These are phyloP conservation scores for Trypethelium eluteriae DNA, from an alignment of 495 filamentous ascomycete genomes.

Conservation along the genomic window DNA sequence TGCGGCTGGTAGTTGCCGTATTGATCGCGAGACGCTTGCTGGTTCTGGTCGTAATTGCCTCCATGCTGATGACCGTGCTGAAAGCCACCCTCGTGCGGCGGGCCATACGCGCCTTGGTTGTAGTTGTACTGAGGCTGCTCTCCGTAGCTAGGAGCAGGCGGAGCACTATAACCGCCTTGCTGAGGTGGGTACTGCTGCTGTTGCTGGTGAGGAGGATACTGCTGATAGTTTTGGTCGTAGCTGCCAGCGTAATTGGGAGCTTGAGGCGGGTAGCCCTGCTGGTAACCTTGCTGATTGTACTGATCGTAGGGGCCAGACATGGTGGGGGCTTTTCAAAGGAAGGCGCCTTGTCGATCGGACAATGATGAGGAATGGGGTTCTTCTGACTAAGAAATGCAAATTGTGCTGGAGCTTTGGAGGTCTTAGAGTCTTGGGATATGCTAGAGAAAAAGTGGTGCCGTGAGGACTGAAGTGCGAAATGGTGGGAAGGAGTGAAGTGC, in stretches of 20 bases:
- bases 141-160: conserved; percentile 19
- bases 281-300: conserved; percentile 33
- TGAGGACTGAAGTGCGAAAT: neutral
- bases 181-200: conserved; percentile 26
- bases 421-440: neutral
- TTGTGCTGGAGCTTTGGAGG: neutral
- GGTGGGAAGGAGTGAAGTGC: neutral
- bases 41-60: conserved; percentile 28
- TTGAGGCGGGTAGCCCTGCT: conserved; percentile 33
- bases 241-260: conserved; percentile 30
- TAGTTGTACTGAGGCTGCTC: conserved; percentile 23
- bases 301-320: conserved; percentile 48
- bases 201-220: conserved; percentile 44
- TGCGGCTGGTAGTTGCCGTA: conserved; percentile 9
- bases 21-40: conserved; percentile 15
- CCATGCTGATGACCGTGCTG: conserved; percentile 37
- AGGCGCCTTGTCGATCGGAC: neutral
- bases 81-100: conserved; percentile 43
- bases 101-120: conserved; percentile 39
- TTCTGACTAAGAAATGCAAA: neutral
- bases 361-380: neutral
- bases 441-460: neutral
- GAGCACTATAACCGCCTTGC: conserved; percentile 25
- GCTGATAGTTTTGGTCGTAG: conserved; percentile 39
- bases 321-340: neutral